Base-by-base conservation (phyloP, 495 filamentous ascomycete species). In the Tuber calosporum region DNA sequence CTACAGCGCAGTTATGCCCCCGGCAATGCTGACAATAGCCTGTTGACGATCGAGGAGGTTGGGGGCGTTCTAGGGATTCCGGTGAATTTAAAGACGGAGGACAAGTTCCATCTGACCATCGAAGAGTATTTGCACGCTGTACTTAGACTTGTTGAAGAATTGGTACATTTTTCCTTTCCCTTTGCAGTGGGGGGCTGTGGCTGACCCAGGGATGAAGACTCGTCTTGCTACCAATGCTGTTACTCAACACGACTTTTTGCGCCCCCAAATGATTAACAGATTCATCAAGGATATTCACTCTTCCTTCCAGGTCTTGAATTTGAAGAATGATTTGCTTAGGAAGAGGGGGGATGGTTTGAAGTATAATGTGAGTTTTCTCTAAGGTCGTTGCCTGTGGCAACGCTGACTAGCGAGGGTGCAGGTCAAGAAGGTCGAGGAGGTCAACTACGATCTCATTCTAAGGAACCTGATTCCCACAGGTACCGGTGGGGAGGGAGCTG, bases 221-320 rank as follows among this genome's bases (percentile, higher is more conserved):
- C 91, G 94, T 58, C 86, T 99, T 43, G 92, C 94, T n/a, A 92
- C 94, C 84, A 99, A 99, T 84, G 91, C 92, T 2, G 95, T 99
- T 77, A 99, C 94, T 0, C 85, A 97, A 53, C 93, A 93, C 67
- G 94, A 99, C 84, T 93, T 91, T 74, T 84, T 87, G 42, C 87
- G 94, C 40, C 94, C 95, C 38, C 84, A 93, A 69, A 87, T 91
- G 82, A 96, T 99, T 82, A 91, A 91, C 79, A 86, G 87, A 73
- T 99, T 99, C 82, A 90, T 97, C 84, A 97, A 97, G 84, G 93
- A 98, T 80, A 83, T 99, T 20, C 93, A 96, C 73, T 91, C 93
- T 9, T 94, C 93, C 8, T 99, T 99, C 84, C 96, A 98, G 86
- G 87, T 98, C 66, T 86, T 99, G 75, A 97, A 98, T 81, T 84